Evolutionary conservation across 805 yeast genomes (phyloP).

Genomic region (Saccharomycopsis sp.): DNA sequence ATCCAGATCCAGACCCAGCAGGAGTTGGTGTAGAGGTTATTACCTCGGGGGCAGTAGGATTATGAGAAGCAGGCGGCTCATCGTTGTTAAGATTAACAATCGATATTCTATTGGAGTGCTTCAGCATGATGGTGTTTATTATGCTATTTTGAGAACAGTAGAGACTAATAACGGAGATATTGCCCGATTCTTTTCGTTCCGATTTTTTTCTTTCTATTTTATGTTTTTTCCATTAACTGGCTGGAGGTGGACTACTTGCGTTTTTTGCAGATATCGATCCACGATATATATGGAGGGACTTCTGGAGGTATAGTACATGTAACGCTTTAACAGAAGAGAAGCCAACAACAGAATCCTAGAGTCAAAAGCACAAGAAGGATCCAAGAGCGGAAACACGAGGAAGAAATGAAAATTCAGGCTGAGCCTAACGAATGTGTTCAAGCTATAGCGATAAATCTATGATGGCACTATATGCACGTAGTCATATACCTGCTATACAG

Average conservation of each 20-base stretch:
- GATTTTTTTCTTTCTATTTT: background rate
- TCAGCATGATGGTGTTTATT: background rate
- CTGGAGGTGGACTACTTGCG: background rate
- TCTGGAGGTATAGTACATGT: background rate
- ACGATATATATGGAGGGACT: background rate
- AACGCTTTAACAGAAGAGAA: background rate
- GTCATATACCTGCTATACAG: background rate
- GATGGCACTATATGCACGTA: background rate
- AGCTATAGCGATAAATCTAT: background rate
- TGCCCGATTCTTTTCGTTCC: background rate
- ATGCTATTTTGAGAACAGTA: background rate
- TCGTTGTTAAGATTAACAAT: constrained; percentile 1
- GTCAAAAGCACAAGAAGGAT: background rate
- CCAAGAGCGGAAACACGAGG: background rate
- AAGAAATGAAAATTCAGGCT: background rate
- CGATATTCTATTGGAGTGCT: background rate
- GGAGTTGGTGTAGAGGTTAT: background rate
- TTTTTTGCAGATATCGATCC: background rate
- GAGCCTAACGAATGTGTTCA: background rate
- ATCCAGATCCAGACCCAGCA: background rate
- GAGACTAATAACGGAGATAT: background rate
- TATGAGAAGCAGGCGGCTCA: background rate
- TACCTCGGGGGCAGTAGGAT: background rate
- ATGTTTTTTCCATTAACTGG: background rate
- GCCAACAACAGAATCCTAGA: no score